phyloP scores from a whole-genome alignment of 176 grass and related monocot species.

The Typha latifolia region DNA sequence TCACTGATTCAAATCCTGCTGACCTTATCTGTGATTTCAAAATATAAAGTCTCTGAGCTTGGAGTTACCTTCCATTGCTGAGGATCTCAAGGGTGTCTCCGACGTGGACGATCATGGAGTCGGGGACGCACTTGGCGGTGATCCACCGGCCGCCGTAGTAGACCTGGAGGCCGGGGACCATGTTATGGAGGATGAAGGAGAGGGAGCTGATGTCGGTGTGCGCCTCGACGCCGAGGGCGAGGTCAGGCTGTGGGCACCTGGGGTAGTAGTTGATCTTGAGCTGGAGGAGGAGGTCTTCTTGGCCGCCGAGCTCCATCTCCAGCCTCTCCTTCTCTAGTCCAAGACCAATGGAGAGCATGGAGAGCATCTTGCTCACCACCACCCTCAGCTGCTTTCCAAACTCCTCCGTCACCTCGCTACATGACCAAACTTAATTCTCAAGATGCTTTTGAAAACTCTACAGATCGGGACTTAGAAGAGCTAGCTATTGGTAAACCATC shows the following conservation, averaged over 20 bases:
- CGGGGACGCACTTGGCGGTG: conserved; percentile 45
- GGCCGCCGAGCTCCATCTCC: conserved; percentile 26
- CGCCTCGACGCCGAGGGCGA: conserved; percentile 75
- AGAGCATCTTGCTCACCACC: conserved; percentile 43
- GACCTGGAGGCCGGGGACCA: conserved; percentile 65
- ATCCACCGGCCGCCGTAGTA: conserved; percentile 43
- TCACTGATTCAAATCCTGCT: too few relatives aligned
- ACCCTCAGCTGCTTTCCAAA: conserved; percentile 24
- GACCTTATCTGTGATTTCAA: too few relatives aligned
- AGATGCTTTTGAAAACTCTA: neutral
- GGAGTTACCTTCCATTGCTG: conserved; percentile 32
- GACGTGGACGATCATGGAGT: conserved; percentile 61
- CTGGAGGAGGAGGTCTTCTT: conserved; percentile 48
- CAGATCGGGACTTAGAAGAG: neutral
- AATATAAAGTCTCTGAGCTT: too few relatives aligned
- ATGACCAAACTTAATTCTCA: neutral
- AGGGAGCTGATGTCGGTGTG: conserved; percentile 87
- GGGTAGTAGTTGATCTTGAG: conserved; percentile 99
- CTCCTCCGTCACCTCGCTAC: conserved; percentile 41
- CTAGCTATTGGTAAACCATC: too few relatives aligned
- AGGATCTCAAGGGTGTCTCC: conserved; percentile 95
- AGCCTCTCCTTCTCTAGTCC: conserved; percentile 21
- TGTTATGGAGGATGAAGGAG: conserved; percentile 91
- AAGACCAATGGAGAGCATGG: conserved; percentile 57
- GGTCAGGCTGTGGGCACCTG: conserved; percentile 66